Conservation (phyloP, 2,329 filamentous ascomycete genomes). For the Hymenotorrendiella dingleyae region DNA sequence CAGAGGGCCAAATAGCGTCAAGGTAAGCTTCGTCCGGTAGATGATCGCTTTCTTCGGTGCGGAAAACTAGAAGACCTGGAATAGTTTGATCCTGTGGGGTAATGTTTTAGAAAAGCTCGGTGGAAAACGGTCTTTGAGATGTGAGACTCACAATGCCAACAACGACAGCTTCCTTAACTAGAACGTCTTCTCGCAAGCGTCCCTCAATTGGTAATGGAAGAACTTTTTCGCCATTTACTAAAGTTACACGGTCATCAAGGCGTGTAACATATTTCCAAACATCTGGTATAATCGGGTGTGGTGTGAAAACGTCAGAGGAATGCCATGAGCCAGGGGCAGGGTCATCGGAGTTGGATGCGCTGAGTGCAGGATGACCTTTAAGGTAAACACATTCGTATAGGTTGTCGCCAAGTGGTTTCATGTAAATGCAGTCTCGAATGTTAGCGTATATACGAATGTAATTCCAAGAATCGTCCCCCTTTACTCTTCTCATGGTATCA, state of each 20-base stretch:
- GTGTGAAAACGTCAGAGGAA: constrained; percentile 39
- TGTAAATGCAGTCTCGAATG: constrained; percentile 12
- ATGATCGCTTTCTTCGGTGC: too few relatives aligned
- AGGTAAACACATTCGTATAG: constrained; percentile 29
- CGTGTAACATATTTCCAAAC: constrained; percentile 42
- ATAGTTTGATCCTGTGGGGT: too few relatives aligned
- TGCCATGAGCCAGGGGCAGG: constrained; percentile 40
- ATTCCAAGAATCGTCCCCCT: constrained; percentile 53
- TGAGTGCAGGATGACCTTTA: constrained; percentile 35
- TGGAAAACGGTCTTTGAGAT: too few relatives aligned
- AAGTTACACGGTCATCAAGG: constrained; percentile 39
- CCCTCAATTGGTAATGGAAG: constrained; percentile 45
- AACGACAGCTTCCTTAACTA: constrained; percentile 50
- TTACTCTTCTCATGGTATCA: constrained; percentile 44
- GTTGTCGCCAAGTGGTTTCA: constrained; percentile 27
- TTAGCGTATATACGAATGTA: constrained; percentile 39
- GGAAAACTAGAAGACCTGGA: too few relatives aligned
- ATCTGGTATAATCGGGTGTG: constrained; percentile 36
- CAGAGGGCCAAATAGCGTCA: constrained; percentile 43
- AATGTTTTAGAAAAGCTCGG: too few relatives aligned
- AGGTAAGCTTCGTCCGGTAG: too few relatives aligned
- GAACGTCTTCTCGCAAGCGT: constrained; percentile 43
- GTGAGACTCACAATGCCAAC: too few relatives aligned
- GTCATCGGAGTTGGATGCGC: constrained; percentile 35
- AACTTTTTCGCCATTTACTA: constrained; percentile 45